Base-by-base conservation (phyloP, 1,284 basidiomycete genomes). In the Coniferiporia weirii region DNA sequence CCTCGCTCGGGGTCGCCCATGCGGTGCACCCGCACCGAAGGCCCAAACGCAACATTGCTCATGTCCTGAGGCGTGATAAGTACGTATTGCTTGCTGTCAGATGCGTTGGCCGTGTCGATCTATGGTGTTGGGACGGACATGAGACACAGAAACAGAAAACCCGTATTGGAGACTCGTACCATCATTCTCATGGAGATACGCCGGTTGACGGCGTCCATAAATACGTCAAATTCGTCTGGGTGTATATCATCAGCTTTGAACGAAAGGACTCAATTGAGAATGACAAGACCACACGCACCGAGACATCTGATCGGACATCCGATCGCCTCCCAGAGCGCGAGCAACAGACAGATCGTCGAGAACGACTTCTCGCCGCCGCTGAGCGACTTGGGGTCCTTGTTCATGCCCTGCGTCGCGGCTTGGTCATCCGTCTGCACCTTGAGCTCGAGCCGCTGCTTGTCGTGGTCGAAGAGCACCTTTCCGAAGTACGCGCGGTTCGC, bases 361-460 rank as follows among this genome's bases (percentile, higher is more conserved):
- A 97, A 99, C 4, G 93, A 96, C 70, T 98, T 96, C 73, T 99
- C 96, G 46, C 96, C 95, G 52, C 95, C 95, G 68, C 87, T 90
- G 15, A 99, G 80, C 32, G 89, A 86, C 47, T 84, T 83, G 3
- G 91, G 86, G 68, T 93, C 90, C 72, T 91, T 93, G 65, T 91
- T 83, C 32, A 68, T 73, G 54, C 71, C 76, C 70, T 87, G 82
- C 2, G 83, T 87, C 32, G 78, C 73, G 13, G 79, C 76, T 69
- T 90, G 86, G 64, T 91, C 87, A 62, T 92, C 88, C 7, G 89
- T 91, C 76, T 89, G 84, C 20, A 92, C 86, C 71, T 85, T 86
- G 53, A 97, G 77, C 56, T 82, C 74, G 48, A 99, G 77, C 3
- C 78, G 84, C 48, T 80, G 78, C 2, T 75, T 71, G 13, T 79